phyloP scores from a whole-genome alignment of 106 monocot species.

The Allium cepa region DNA sequence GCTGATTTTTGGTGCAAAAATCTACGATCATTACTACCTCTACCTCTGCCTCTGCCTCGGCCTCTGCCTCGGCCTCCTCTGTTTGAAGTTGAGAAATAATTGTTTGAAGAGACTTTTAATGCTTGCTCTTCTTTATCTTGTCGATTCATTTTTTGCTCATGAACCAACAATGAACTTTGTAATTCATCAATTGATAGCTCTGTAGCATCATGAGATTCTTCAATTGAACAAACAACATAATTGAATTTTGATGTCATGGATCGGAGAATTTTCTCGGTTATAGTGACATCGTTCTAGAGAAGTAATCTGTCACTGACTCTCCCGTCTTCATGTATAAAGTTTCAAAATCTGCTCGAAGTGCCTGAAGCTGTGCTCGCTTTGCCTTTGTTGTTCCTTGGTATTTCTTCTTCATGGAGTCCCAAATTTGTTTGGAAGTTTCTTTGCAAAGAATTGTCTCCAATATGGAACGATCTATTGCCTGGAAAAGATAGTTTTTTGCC shows the following conservation, averaged over 20 bases:
- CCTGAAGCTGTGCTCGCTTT: too few species aligned
- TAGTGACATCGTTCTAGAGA: not conserved
- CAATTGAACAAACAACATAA: not conserved
- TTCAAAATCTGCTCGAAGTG: too few species aligned
- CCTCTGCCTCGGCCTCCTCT: not conserved
- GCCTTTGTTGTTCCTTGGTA: too few species aligned
- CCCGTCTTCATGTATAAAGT: too few species aligned
- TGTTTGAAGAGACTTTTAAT: not conserved
- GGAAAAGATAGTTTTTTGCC: too few species aligned
- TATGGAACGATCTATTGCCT: too few species aligned
- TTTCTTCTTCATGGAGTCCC: too few species aligned
- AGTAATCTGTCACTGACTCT: too few species aligned
- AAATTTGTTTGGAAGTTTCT: too few species aligned
- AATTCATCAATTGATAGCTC: not conserved
- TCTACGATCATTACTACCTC: not conserved
- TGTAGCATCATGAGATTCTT: not conserved
- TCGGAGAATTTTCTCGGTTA: not conserved
- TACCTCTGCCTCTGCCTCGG: not conserved
- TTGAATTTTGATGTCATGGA: slow-evolving; percentile 2
- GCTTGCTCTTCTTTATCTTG: not conserved
- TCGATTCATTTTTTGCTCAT: not conserved
- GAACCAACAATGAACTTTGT: not conserved
- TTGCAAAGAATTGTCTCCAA: too few species aligned
- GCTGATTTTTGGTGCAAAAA: too few species aligned
- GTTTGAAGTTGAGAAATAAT: not conserved